Base-by-base conservation (phyloP, 257 asterid species). In the Henckelia pumila region DNA sequence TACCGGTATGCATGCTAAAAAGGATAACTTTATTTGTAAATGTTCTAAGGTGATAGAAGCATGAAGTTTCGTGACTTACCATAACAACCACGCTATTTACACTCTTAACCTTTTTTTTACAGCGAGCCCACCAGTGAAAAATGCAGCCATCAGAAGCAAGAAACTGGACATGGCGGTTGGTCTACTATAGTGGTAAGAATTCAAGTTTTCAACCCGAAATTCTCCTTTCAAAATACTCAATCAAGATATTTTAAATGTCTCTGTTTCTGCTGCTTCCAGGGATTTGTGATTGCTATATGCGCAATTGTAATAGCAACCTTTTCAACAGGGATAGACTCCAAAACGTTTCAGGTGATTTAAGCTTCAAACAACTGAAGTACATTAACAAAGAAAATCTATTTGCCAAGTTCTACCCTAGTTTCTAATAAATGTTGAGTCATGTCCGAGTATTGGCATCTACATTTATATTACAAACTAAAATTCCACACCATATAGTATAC, bases 271-370 rank as follows among this genome's bases (percentile, higher is more conserved):
- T 67, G 19, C 14, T 57, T 70, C n/a, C 77, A 92, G 96, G 96
- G 94, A 29, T 89, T 92, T 37, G 83, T 83, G 60, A 83, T 92
- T 63, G 98, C 88, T 68, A 70, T 92, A 26, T 84, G 87, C 64
- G 97, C 95, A 37, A 82, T 89, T 64, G 98, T 89, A 53, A 84
- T 88, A 68, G 98, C 96, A 11, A 92, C 97, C 0, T 92, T 92
- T 71, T 92, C 98, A 19, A 92, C 98, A 0, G 98, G 98, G 74
- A 92, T 89, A 30, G 98, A 89, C 61, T 92, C 97, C 8, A 85
- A 92, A 64, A 68, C 98, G 28, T 92, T 92, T 80, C 98, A 92
- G 97, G 96, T 87, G 30, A 32, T 30, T 26, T 29, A 13, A 25
- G 47, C 73, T 33, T 55, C 16, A 16, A n/a, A 14, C 33, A 19